Evolutionary conservation across 768 basidiomycete genomes (phyloP).

Genomic region (Piloderma croceum): DNA sequence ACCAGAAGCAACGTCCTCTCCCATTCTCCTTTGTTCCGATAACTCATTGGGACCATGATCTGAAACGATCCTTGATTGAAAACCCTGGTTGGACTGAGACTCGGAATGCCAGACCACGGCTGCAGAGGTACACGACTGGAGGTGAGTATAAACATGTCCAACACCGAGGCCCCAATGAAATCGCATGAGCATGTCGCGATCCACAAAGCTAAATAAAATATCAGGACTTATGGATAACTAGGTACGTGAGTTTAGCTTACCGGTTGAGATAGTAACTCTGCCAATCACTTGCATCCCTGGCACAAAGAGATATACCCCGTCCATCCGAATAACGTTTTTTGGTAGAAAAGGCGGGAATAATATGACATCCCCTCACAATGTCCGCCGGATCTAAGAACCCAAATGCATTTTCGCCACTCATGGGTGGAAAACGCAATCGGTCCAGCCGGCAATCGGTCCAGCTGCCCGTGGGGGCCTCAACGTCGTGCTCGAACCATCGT

Average conservation of each 20-base stretch:
- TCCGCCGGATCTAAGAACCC: constrained; percentile 8
- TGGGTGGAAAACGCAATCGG: background rate
- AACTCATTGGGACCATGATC: too few relatives aligned
- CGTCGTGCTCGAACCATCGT: constrained; percentile 4
- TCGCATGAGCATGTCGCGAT: background rate
- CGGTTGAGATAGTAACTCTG: constrained; percentile 7
- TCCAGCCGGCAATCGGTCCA: background rate
- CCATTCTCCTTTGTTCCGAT: too few relatives aligned
- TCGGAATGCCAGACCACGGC: too few relatives aligned
- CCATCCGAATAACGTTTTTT: background rate
- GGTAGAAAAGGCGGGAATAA: constrained; percentile 7
- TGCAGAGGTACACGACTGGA: too few relatives aligned
- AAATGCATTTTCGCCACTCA: background rate
- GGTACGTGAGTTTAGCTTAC: background rate
- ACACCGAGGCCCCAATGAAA: constrained; percentile 3
- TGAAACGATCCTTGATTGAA: too few relatives aligned
- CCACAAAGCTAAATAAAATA: constrained; percentile 1
- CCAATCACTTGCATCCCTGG: constrained; percentile 7
- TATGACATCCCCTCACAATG: constrained; percentile 6
- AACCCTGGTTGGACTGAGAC: too few relatives aligned
- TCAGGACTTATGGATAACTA: background rate
- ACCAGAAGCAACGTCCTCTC: too few relatives aligned
- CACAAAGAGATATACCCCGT: constrained; percentile 1
- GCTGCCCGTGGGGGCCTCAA: background rate
- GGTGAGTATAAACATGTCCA: too few relatives aligned